These are phyloP conservation scores for Mortierella sp. DNA, from an alignment of 371 early-diverging fungal genomes.

Conservation along the genomic window DNA sequence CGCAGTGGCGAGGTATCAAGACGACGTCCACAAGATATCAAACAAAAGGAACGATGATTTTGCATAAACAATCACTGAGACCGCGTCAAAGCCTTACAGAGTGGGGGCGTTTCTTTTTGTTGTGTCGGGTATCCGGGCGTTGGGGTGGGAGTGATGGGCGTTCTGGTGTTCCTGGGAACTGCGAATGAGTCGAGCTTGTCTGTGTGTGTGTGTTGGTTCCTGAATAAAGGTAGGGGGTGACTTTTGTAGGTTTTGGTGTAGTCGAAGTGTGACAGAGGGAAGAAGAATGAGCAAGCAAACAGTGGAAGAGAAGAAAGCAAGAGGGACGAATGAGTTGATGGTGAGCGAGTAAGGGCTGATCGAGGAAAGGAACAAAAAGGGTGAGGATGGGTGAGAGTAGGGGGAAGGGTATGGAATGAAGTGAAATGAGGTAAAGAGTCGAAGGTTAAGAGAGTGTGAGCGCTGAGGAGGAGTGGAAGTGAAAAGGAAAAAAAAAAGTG, in stretches of 20 bases:
- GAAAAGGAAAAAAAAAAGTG: neutral
- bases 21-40: neutral
- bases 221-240: neutral
- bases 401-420: neutral
- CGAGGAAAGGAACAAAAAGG: neutral
- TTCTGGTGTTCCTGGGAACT: neutral
- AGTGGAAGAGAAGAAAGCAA: neutral
- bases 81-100: neutral
- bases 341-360: neutral
- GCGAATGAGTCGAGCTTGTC: neutral
- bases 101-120: neutral
- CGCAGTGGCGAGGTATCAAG: neutral
- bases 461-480: neutral
- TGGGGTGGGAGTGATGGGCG: neutral
- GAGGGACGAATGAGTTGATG: neutral
- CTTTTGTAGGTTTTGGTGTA: neutral
- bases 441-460: neutral
- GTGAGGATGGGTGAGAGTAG: neutral
- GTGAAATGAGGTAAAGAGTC: neutral
- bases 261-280: neutral
- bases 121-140: neutral
- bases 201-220: constrained; percentile 1
- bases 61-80: neutral
- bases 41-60: neutral
- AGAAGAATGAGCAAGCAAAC: too few relatives aligned